Evolutionary conservation across 805 yeast genomes (phyloP), one percentile per base, ranked within the genome.

Genomic region (Metschnikowia noctiluminum): DNA sequence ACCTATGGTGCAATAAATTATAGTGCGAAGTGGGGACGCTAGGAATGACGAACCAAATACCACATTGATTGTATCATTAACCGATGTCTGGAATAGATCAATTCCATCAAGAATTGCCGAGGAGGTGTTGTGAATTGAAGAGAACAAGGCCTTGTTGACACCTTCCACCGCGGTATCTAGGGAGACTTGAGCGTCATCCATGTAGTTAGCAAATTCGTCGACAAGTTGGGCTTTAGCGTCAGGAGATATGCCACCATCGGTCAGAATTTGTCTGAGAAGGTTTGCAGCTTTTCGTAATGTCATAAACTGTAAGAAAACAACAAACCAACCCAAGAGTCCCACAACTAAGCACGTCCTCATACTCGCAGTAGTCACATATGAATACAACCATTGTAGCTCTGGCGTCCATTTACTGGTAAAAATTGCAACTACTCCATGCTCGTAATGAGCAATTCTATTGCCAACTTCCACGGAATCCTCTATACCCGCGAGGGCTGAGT

Each of bases 1-100:
- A 14, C 88, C 92, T 35, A 94, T 72, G 2, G 88, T 80, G 68
- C 99, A 92, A 31, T 84, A 81, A 4, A 91, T 86, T 0, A 89
- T 81, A 0, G 84, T 76, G 28, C 76, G 74, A 40, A 89, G 73
- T 0, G 95, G 87, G 1, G 62, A 62, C 41, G 82, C 79, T 10
- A 92, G 67, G 0, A 86, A 78, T 0, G 97, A 89, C 2, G 75
- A 75, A 6, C 83, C 81, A 66, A 94, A 90, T 0, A 82, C 73
- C 8, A 74, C 71, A 28, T 73, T 72, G 6, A 94, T 63, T 0
- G 82, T 81, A 3, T 61, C 58, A 60, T 87, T 84, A 70, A 91
- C 77, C n/a, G 69, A 73, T 2, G 62, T 66, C 42, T 56, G 57
- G 30, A 54, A 49, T 10, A 36, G 34, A 15, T 28, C 43, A 13